A percentile compares a stretch with the other conserved stretches of the same genome.
phyloP scores from a whole-genome alignment of 345 rosid species.

The Salix suchowensis region DNA sequence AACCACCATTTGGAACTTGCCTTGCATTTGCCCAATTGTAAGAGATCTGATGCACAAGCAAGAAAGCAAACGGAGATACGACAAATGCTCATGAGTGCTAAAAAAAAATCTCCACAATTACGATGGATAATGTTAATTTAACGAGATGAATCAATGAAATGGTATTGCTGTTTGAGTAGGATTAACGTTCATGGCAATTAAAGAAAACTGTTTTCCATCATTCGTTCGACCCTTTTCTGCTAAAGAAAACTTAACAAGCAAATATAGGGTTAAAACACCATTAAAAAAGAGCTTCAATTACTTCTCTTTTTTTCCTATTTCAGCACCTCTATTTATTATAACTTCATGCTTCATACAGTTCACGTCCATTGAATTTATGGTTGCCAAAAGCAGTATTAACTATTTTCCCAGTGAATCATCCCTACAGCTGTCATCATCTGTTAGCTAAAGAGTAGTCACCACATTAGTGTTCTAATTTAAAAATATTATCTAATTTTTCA shows the following conservation, averaged over 20 bases:
- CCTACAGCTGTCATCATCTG: not conserved
- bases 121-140: not conserved
- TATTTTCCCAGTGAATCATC: not conserved
- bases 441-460: not conserved
- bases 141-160: not conserved
- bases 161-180: not conserved
- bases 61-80: not conserved
- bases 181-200: not conserved
- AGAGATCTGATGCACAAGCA: conserved; percentile 51
- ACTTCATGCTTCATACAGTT: not conserved
- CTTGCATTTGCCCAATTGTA: conserved; percentile 99
- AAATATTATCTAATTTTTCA: not conserved
- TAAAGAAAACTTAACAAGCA: not conserved
- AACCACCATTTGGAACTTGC: conserved; percentile 95
- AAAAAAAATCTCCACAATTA: not conserved
- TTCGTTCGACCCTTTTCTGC: not conserved
- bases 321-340: not conserved
- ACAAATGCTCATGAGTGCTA: not conserved
- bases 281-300: not conserved
- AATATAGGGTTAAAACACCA: not conserved
- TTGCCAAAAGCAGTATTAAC: not conserved
- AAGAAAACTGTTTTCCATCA: not conserved
- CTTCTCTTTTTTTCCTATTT: not conserved
- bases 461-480: not conserved
- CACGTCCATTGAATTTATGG: not conserved